phyloP scores from a whole-genome alignment of 75 land plant species.

The Cryptomeria japonica region DNA sequence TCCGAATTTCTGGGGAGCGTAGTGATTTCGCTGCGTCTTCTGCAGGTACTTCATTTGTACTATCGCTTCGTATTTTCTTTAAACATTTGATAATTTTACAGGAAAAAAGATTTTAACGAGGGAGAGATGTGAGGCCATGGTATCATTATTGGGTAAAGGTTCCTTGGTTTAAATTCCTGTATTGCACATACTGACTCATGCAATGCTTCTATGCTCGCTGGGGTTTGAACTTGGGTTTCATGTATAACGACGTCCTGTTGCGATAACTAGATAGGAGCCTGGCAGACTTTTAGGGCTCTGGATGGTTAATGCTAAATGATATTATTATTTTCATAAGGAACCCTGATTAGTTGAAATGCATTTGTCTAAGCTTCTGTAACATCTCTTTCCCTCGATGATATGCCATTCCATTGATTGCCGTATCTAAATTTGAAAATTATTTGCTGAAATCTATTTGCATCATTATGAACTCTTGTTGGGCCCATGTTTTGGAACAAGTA shows the following conservation, averaged over 20 bases:
- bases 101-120: not conserved
- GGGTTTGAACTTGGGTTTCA: not conserved
- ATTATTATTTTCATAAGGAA: not conserved
- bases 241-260: too few relatives aligned
- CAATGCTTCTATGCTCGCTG: not conserved
- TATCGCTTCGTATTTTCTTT: not conserved
- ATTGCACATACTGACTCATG: not conserved
- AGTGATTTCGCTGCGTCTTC: constrained; percentile 26
- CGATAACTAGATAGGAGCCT: too few relatives aligned
- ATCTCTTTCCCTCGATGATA: not conserved
- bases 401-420: not conserved
- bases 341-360: not conserved
- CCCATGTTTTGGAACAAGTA: not conserved
- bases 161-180: not conserved
- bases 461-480: not conserved
- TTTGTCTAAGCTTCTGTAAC: not conserved
- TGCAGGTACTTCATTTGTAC: constrained; percentile 23
- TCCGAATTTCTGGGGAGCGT: constrained; percentile 50
- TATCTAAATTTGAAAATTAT: not conserved
- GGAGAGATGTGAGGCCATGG: too few relatives aligned
- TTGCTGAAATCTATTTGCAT: not conserved
- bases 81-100: not conserved
- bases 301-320: not conserved
- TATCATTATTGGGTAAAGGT: too few relatives aligned
- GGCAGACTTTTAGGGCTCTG: not conserved